Percentiles rank a stretch among this genome's conserved stretches.
Evolutionary conservation across 495 filamentous ascomycete species (phyloP).

Genomic region (Xylaria bambusicola): DNA sequence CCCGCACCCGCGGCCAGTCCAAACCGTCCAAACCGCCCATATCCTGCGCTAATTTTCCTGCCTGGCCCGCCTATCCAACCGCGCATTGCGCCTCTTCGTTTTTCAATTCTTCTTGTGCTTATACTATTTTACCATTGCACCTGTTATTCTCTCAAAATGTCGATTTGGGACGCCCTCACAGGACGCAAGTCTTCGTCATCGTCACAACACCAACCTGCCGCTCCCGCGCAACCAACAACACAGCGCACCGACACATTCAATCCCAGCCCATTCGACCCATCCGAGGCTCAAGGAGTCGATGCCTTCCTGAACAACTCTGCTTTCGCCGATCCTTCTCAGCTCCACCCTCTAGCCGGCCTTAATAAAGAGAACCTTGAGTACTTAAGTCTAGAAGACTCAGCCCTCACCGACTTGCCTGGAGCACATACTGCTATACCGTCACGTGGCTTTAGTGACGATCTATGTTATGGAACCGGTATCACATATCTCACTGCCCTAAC

Average conservation of each 20-base stretch:
- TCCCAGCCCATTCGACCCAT: constrained; percentile 65
- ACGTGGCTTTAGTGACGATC: constrained; percentile 94
- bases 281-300: constrained; percentile 72
- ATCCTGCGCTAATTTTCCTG: background rate
- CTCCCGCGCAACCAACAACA: constrained; percentile 33
- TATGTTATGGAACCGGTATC: constrained; percentile 94
- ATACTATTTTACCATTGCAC: background rate
- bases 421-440: constrained; percentile 84
- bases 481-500: constrained; percentile 86
- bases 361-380: constrained; percentile 93
- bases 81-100: background rate
- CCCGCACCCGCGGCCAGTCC: background rate
- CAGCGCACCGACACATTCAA: constrained; percentile 52
- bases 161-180: constrained; percentile 84
- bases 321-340: constrained; percentile 76
- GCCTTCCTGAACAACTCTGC: constrained; percentile 72
- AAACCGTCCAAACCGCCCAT: background rate
- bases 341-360: constrained; percentile 93
- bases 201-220: constrained; percentile 32
- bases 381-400: constrained; percentile 87
- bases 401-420: constrained; percentile 85
- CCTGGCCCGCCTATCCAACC: background rate
- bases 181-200: constrained; percentile 69
- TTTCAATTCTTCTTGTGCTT: constrained; percentile 16
- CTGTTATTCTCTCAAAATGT: constrained; percentile 49